Conservation (phyloP, 176 grass and related monocot species). For the Thalia dealbata region DNA sequence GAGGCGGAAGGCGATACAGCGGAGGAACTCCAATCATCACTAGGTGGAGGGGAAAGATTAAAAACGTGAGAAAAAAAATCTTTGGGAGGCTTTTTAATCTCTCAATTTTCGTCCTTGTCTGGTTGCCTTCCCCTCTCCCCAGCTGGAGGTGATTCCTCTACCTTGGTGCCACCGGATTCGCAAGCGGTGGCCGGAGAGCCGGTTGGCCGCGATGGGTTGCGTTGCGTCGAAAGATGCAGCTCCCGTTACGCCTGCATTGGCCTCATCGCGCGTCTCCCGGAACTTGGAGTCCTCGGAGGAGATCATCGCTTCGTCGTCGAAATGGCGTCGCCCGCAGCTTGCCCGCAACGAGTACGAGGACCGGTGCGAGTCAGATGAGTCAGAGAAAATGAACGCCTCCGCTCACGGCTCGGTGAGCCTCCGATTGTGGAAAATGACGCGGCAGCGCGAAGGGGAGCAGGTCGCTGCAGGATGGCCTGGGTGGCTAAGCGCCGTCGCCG, state of each 20-base stretch:
- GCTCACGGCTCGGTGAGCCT: conserved; percentile 12
- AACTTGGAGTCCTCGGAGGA: conserved; percentile 25
- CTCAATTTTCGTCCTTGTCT: conserved; percentile 33
- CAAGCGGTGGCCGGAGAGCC: background rate
- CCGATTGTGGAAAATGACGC: conserved; percentile 33
- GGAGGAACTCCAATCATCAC: conserved; percentile 27
- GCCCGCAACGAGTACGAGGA: conserved; percentile 5
- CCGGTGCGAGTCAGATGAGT: conserved; percentile 22
- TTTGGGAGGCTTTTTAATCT: conserved; percentile 27
- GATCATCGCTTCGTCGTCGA: conserved; percentile 24
- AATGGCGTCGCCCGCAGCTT: conserved; percentile 30
- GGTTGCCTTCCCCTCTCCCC: conserved; percentile 28
- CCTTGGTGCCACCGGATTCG: background rate
- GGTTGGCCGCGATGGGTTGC: conserved; percentile 51
- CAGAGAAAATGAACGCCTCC: conserved; percentile 12
- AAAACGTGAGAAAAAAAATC: conserved; percentile 45
- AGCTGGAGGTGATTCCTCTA: background rate
- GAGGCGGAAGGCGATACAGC: background rate
- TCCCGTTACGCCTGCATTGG: conserved; percentile 39
- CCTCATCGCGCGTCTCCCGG: conserved; percentile 8
- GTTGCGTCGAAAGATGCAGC: conserved; percentile 42
- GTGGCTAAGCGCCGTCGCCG: conserved; percentile 79
- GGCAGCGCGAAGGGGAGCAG: conserved; percentile 48
- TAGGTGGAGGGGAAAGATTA: conserved; percentile 26
- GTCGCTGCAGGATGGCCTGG: conserved; percentile 69